Base-by-base conservation (phyloP, 2,329 filamentous ascomycete genomes). In the Aurifilum marmelostoma region DNA sequence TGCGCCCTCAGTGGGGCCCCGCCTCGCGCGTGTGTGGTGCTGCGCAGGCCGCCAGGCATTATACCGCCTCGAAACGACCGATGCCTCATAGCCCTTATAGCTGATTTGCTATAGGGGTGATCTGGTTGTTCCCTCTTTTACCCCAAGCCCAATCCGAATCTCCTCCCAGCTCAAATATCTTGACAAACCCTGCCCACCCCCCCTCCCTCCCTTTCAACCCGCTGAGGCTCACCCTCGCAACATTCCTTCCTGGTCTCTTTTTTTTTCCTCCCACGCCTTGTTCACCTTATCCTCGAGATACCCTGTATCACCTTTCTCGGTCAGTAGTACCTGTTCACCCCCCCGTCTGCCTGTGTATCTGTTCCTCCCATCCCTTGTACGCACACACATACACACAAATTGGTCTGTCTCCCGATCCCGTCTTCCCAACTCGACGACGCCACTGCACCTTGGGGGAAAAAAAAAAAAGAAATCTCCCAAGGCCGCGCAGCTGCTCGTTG, bases 91-190 rank as follows among this genome's bases (percentile, higher is more conserved):
- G 63, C 67, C 69, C 69, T 71, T 62, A 71, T 71, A 69, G 62
- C 65, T 60, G 41, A n/a, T 50, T 65, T 61, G 67, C 56, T 68
- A 68, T 71, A 65, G 69, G 64, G 67, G 66, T 67, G 69, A 69
- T 65, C 67, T 41, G 69, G 69, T 63, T 71, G 65, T 69, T 71
- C 58, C 61, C 63, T 58, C 63, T 65, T 43, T 65, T 62, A 34
- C 59, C 52, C 64, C 64, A 59, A 65, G 39, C 61, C 61, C 68
- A 68, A 58, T 56, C 37, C 68, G 54, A 63, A 56, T 65, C 63
- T 63, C 43, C 54, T 71, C 67, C 56, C 68, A 71, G 67, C 68
- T 71, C 69, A 71, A 71, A 71, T 71, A 71, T 69, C 69, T 65
- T 60, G 66, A 68, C 68, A 63, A 71, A 71, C 69, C 69, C 69